Base-by-base conservation (phyloP, 208 protist species). In the Wallacemonas collosoma region DNA sequence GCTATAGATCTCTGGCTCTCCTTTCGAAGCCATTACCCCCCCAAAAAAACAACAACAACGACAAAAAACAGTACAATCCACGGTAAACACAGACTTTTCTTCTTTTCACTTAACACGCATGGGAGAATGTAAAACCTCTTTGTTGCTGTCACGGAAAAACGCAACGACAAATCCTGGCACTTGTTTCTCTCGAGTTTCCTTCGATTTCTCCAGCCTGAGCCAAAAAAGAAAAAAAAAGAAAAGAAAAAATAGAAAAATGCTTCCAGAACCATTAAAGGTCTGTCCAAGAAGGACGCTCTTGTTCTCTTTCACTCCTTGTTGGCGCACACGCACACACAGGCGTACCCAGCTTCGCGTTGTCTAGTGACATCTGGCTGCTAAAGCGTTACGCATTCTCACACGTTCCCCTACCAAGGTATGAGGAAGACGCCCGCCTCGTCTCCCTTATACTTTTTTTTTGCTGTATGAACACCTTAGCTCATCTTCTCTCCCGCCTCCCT, bases 201-300 rank as follows among this genome's bases (percentile, higher is more conserved):
- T 26, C 26, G 26, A 26, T 26, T 26, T 26, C 26, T 26, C 26
- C 26, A 26, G 2, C 48, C 38, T 3, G 26, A 58, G 43, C 14
- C 41, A 62, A 36, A 56, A 50, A 26, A 68, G 3, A 67, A 67
- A 68, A 71, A 60, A 41, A 60, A 5, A 72, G 38, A 69, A 1
- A 9, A 41, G 1, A 74, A 6, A 50, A 6, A 50, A 50, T 12
- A 50, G 12, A 50, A 6, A 50, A 6, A 50, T 50, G 6, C 45
- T 14, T 12, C 12, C 45, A 50, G 8, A 50, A 6, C 45, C 1
- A 12, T 50, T 6, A 6, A 1, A 50, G 12, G 8, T 6, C 45
- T 6, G 45, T 12, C 12, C 6, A 50, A 50, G 45, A 50, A 6
- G 45, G 8, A 50, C 45, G 6, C 45, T 6, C 12, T 50, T 50